A percentile compares a stretch with the other conserved stretches of the same genome.
Conservation (phyloP, 306 rosid species). For the Cucumis melo region DNA sequence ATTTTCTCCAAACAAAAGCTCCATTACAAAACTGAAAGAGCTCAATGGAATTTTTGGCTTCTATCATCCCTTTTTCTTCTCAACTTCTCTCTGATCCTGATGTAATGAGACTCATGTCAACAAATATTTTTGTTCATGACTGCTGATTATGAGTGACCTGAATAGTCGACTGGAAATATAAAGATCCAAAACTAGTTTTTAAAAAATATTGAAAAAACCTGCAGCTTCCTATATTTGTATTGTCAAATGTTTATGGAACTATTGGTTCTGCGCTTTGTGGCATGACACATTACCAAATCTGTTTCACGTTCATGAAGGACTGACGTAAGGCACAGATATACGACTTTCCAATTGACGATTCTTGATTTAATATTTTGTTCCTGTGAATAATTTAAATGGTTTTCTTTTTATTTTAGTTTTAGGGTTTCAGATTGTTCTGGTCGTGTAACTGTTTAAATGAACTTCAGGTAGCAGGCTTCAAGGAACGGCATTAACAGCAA, state of each 20-base stretch:
- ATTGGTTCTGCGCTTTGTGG: background rate
- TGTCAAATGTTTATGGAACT: background rate
- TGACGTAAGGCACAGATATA: background rate
- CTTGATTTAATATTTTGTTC: background rate
- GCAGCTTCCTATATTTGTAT: background rate
- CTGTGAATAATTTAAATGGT: background rate
- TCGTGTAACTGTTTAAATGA: background rate
- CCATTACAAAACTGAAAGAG: background rate
- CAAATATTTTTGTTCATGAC: background rate
- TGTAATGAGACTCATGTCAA: background rate
- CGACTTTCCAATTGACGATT: background rate
- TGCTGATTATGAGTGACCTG: background rate
- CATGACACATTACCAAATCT: background rate
- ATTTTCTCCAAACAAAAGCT: background rate
- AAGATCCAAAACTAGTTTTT: background rate
- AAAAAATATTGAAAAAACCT: background rate
- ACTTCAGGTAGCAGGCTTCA: constrained; percentile 4
- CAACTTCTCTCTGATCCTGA: background rate
- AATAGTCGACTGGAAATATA: background rate
- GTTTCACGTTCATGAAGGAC: background rate
- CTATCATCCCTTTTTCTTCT: background rate
- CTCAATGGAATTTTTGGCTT: background rate
- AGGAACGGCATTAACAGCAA: constrained; percentile 3
- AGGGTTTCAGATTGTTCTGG: background rate
- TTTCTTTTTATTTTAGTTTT: background rate